Percentiles rank a stretch among this genome's conserved stretches.
Conservation (phyloP, 2,329 filamentous ascomycete species). For the Trichothecium roseum region DNA sequence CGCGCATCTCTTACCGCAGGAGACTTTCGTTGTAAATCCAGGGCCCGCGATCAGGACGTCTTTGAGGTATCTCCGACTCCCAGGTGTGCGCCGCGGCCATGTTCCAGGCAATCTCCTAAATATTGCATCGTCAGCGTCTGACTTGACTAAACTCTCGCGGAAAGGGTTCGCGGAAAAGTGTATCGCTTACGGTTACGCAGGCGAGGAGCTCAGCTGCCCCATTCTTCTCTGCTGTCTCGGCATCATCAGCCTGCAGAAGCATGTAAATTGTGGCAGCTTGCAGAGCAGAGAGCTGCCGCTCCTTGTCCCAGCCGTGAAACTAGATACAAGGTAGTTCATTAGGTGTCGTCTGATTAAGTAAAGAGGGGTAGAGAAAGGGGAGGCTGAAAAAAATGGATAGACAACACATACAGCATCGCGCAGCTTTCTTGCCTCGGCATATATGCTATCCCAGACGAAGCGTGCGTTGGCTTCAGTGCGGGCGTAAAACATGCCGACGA, state of each 20-base stretch:
- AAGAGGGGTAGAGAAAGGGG: no score
- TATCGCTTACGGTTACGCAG: not conserved
- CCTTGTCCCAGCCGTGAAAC: not conserved
- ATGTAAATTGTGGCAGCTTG: not conserved
- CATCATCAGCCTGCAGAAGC: conserved; percentile 2
- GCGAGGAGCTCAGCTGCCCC: not conserved
- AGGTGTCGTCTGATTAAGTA: no score
- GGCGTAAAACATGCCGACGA: conserved; percentile 9
- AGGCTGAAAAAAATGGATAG: no score
- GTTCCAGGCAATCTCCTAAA: not conserved
- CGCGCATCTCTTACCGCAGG: conserved; percentile 5
- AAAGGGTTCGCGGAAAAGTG: not conserved
- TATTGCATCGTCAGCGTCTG: no score
- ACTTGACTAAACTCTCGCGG: no score
- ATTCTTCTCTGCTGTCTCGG: not conserved
- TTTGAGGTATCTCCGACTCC: not conserved
- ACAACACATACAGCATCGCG: conserved; percentile 5
- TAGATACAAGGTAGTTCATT: conserved; percentile 7
- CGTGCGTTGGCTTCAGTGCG: conserved; percentile 6
- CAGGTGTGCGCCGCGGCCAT: not conserved
- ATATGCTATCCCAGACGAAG: conserved; percentile 11
- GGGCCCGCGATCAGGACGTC: not conserved
- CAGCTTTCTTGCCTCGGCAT: conserved; percentile 7
- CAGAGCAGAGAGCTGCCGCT: not conserved
- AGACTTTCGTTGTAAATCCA: conserved; percentile 5